These are phyloP conservation scores for Naganishia vishniacii DNA, from an alignment of 768 basidiomycete genomes.

Conservation along the genomic window DNA sequence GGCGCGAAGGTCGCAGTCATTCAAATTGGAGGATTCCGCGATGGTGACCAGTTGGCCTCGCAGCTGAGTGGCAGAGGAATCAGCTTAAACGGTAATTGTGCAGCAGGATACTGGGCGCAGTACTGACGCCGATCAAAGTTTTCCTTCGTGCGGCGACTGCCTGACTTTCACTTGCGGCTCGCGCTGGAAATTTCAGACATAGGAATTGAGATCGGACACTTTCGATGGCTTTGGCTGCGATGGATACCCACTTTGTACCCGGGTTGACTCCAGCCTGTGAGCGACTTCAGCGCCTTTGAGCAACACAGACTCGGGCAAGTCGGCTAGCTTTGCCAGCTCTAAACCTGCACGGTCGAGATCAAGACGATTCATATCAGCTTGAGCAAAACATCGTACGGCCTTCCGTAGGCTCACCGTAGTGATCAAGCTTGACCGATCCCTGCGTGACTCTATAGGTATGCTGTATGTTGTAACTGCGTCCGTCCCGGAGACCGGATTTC, in stretches of 20 bases:
- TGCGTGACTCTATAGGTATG: conserved; percentile 47
- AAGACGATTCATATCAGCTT: not conserved
- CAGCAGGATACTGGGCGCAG: not conserved
- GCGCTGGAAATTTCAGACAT: not conserved
- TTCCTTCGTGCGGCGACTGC: conserved; percentile 2
- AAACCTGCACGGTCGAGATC: conserved; percentile 58
- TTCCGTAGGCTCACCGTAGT: conserved; percentile 49
- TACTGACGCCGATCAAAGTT: conserved; percentile 1
- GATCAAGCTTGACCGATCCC: conserved; percentile 36
- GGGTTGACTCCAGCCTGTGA: conserved; percentile 57
- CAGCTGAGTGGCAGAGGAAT: not conserved
- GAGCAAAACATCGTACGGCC: no score
- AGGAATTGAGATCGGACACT: not conserved
- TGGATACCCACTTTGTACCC: conserved; percentile 54
- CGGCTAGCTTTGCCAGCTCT: conserved; percentile 79
- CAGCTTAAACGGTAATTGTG: no score
- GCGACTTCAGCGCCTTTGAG: conserved; percentile 61
- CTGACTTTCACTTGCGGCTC: conserved; percentile 18
- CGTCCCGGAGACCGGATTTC: not conserved
- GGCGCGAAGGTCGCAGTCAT: not conserved
- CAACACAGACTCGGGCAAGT: conserved; percentile 70
- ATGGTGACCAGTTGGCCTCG: conserved; percentile 11
- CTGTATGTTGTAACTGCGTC: conserved; percentile 26
- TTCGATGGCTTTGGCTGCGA: no score
- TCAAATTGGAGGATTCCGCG: not conserved